phyloP scores from a whole-genome alignment of 108 stramenopile genomes.

The Ochromonas danica region DNA sequence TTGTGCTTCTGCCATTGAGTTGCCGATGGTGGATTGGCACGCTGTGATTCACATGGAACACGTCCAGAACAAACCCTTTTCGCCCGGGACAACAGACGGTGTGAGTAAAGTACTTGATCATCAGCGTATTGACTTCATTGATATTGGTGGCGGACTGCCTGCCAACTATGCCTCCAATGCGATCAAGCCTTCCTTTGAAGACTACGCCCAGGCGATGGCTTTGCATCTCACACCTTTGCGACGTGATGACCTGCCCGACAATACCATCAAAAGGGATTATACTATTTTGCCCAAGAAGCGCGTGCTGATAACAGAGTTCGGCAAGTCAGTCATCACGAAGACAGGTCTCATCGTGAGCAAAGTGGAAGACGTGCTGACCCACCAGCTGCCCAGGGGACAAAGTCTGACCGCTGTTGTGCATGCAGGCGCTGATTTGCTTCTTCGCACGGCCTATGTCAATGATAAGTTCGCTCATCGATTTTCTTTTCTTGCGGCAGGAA shows the following conservation, averaged over 20 bases:
- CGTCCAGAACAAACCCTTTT: too few relatives aligned
- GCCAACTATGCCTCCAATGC: conserved; percentile 39
- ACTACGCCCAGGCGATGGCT: conserved; percentile 38
- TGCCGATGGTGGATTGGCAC: too few relatives aligned
- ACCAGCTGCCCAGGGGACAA: background rate
- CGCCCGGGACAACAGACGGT: too few relatives aligned
- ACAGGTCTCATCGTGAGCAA: conserved; percentile 34
- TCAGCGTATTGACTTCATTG: conserved; percentile 39
- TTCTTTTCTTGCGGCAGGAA: conserved; percentile 33
- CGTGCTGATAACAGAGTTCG: conserved; percentile 41
- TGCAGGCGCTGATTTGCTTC: conserved; percentile 42
- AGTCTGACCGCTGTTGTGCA: conserved; percentile 37
- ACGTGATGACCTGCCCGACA: conserved; percentile 38
- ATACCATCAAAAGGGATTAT: conserved; percentile 38
- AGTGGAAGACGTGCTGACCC: conserved; percentile 32
- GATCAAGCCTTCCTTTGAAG: conserved; percentile 36
- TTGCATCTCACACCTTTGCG: too few relatives aligned
- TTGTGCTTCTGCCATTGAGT: conserved; percentile 32
- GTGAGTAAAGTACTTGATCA: conserved; percentile 36
- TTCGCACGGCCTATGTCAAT: conserved; percentile 42
- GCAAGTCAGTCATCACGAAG: conserved; percentile 38
- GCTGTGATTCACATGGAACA: too few relatives aligned
- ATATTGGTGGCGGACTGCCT: conserved; percentile 52
- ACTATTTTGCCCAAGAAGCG: too few relatives aligned
- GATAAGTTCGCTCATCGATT: conserved; percentile 49